Conservation (phyloP, 441 rosid species). For the Sinapis alba region DNA sequence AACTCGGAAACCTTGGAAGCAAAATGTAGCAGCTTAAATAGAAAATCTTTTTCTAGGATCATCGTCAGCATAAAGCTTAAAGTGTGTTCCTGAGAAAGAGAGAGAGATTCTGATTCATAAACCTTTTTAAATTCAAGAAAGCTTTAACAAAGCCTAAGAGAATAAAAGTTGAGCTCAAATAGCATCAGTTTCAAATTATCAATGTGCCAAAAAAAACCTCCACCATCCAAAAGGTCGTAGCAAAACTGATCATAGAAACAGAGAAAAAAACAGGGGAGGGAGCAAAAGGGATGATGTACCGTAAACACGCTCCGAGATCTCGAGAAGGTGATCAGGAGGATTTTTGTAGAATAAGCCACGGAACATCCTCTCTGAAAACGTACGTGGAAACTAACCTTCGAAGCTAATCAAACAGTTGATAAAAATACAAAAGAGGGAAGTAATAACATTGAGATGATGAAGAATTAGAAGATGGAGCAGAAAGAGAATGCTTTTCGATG, state of each 20-base stretch:
- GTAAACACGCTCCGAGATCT: slow-evolving; percentile 96
- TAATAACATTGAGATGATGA: slow-evolving; percentile 42
- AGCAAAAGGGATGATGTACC: slow-evolving; percentile 49
- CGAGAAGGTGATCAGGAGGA: slow-evolving; percentile 99
- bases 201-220: slow-evolving; percentile 3
- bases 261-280: neutral
- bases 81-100: too few relatives aligned
- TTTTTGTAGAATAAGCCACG: slow-evolving; percentile 95
- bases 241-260: neutral
- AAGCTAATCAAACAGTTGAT: slow-evolving; percentile 37
- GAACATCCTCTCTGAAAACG: slow-evolving; percentile 58
- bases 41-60: neutral
- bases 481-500: slow-evolving; percentile 20
- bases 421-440: slow-evolving; percentile 26
- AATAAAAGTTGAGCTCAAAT: slow-evolving; percentile 29
- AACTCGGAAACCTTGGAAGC: neutral
- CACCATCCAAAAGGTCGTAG: slow-evolving; percentile 8
- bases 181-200: slow-evolving; percentile 12
- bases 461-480: slow-evolving; percentile 24
- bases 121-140: slow-evolving; percentile 22
- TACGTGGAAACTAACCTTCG: slow-evolving; percentile 36
- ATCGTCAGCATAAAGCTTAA: slow-evolving; percentile 17
- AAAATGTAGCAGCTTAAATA: slow-evolving; percentile 16
- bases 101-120: slow-evolving; percentile 33
- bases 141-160: slow-evolving; percentile 3